Base-by-base conservation (phyloP, 2,329 filamentous ascomycete species). In the Remersonia thermophila region DNA sequence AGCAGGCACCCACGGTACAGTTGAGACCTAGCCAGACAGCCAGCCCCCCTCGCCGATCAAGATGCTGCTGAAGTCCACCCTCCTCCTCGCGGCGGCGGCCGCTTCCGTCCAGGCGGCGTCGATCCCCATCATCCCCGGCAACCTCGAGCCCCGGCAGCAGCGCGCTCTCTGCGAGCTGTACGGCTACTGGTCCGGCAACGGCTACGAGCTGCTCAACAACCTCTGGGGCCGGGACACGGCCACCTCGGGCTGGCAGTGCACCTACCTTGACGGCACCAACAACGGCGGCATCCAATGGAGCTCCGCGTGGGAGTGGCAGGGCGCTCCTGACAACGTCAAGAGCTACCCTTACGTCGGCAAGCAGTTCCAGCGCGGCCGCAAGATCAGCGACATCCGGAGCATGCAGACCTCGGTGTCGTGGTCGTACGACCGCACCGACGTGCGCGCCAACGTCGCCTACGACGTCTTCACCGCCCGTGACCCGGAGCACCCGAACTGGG, bases 381-480 rank as follows among this genome's bases (percentile, higher is more conserved):
- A 51, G 15, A 47, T 65, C 30, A 49, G 47, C 9, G 47, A 51
- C 26, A 58, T 64, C 38, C 37, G 32, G 6, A 51, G 47, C 30
- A 54, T 65, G 38, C 53, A 53, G 8, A 56, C 55, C 1, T 53
- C 52, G 6, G 53, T 55, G 35, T 44, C 48, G 14, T 63, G 58
- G 55, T 41, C 57, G 25, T 74, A 76, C 55, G 61, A 60, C 20
- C 67, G 63, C 40, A 58, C 53, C 34, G 51, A 57, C 37, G 52
- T 76, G 33, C 57, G 71, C 25, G 70, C 71, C 35, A 65, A 79
- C 48, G 73, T 80, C 12, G 62, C 72, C 11, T 79, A 75, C 48
- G 73, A 78, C 51, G 54, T 78, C 34, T 79, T 79, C 57, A 73
- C 72, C 12, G 58, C 60, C 7, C 50, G 54, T 18, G 60, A 66